A percentile compares a stretch with the other conserved stretches of the same genome.
Evolutionary conservation across 169 alveolate species (phyloP).

Genomic region (Cryptosporidium baileyi): DNA sequence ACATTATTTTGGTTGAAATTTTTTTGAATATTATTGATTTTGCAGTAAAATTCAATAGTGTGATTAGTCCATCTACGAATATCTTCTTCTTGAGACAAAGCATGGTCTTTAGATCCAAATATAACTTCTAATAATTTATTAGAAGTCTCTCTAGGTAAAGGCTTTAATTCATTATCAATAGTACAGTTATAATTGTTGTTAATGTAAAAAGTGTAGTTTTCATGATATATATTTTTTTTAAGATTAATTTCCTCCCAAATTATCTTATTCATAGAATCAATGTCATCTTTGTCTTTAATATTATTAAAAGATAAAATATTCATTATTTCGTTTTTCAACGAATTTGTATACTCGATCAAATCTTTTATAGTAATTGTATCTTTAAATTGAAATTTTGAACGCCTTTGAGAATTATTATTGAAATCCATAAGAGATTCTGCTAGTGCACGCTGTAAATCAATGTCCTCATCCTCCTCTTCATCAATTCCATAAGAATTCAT

Average conservation of each 20-base stretch:
- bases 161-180: conserved; percentile 7
- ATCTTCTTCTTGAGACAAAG: conserved; percentile 30
- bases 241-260: not conserved
- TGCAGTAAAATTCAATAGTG: not conserved
- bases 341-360: conserved; percentile 5
- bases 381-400: no score
- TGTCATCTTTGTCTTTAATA: not conserved
- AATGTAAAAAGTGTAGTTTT: not conserved
- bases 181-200: not conserved
- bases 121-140: not conserved
- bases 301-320: not conserved
- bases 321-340: conserved; percentile 22
- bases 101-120: not conserved
- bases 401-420: not conserved
- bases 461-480: conserved; percentile 1
- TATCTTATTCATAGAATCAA: conserved; percentile 1
- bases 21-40: not conserved
- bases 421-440: conserved; percentile 21
- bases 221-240: not conserved
- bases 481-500: not conserved
- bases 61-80: conserved; percentile 40
- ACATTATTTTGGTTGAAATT: not conserved
- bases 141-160: not conserved
- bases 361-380: not conserved
- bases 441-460: conserved; percentile 51